A percentile compares a stretch with the other conserved stretches of the same genome.
Evolutionary conservation across 306 rosid species (phyloP).

Genomic region (Casuarina glauca): DNA sequence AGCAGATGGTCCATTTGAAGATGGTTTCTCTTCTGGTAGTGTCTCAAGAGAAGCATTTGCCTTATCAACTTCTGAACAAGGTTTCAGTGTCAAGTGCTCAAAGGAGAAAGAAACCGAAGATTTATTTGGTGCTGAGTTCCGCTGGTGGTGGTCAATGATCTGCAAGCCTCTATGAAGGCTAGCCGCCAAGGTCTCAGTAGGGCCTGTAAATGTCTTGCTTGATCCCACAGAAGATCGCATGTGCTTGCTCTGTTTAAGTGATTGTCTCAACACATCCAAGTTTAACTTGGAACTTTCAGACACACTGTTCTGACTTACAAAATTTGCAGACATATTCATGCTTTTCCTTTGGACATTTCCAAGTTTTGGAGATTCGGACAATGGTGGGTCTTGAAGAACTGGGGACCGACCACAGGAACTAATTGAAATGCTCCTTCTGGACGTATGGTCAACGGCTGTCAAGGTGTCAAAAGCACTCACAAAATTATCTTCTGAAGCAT

Average conservation of each 20-base stretch:
- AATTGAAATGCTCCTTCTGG: slow-evolving; percentile 68
- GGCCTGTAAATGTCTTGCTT: slow-evolving; percentile 65
- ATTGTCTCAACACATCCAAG: slow-evolving; percentile 51
- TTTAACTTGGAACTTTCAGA: slow-evolving; percentile 50
- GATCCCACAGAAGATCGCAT: slow-evolving; percentile 57
- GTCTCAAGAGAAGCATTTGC: slow-evolving; percentile 40
- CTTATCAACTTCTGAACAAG: slow-evolving; percentile 54
- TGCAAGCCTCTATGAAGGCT: slow-evolving; percentile 94
- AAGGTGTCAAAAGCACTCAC: slow-evolving; percentile 30
- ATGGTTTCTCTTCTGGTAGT: slow-evolving; percentile 40
- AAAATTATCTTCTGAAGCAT: slow-evolving; percentile 37
- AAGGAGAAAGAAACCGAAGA: slow-evolving; percentile 84
- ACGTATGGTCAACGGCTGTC: slow-evolving; percentile 43
- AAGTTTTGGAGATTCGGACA: slow-evolving; percentile 91
- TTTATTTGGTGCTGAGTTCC: slow-evolving; percentile 63
- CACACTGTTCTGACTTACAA: slow-evolving; percentile 50
- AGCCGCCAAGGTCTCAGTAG: slow-evolving; percentile 84
- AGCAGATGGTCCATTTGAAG: slow-evolving; percentile 39
- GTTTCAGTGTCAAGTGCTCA: slow-evolving; percentile 59
- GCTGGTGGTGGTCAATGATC: slow-evolving; percentile 84
- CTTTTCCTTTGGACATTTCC: slow-evolving; percentile 72
- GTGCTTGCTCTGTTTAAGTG: slow-evolving; percentile 48
- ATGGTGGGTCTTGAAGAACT: slow-evolving; percentile 64
- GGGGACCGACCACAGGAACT: slow-evolving; percentile 53
- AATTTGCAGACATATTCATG: slow-evolving; percentile 53